These are phyloP conservation scores for Nigrospora osmanthi DNA, from an alignment of 2,329 filamentous ascomycete genomes.

Conservation along the genomic window DNA sequence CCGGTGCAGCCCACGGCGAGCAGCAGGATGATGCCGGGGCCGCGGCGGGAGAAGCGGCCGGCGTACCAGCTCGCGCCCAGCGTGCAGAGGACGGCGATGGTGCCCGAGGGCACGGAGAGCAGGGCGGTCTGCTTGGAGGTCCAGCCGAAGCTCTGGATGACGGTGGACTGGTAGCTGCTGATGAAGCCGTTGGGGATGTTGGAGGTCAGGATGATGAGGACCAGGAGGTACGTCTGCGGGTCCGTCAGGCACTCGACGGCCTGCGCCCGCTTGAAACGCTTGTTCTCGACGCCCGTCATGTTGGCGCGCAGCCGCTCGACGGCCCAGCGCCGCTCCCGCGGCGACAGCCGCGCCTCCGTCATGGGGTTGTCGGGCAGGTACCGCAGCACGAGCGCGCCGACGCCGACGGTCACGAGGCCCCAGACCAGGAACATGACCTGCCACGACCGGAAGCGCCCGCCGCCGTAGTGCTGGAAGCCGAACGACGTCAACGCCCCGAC, in stretches of 20 bases:
- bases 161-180: constrained; percentile 27
- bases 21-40: constrained; percentile 28
- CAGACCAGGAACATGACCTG: constrained; percentile 28
- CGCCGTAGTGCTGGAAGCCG: constrained; percentile 39
- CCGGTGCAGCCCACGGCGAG: constrained; percentile 34
- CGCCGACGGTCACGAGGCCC: constrained; percentile 2
- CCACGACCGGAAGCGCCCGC: constrained; percentile 20
- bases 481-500: constrained; percentile 38
- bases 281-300: constrained; percentile 7
- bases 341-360: constrained; percentile 1
- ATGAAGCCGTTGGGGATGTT: constrained; percentile 24
- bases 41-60: constrained; percentile 26
- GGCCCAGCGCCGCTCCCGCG: constrained; percentile 2
- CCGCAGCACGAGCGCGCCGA: neutral
- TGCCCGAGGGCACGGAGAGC: constrained; percentile 29
- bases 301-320: constrained; percentile 5
- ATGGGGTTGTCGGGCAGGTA: constrained; percentile 6
- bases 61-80: constrained; percentile 27
- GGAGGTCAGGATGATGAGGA: constrained; percentile 1
- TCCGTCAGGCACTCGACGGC: constrained; percentile 3
- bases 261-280: constrained; percentile 4
- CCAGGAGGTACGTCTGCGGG: constrained; percentile 4
- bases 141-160: constrained; percentile 30
- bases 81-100: constrained; percentile 30
- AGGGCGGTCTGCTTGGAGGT: constrained; percentile 28